Conservation (phyloP, 768 basidiomycete species). For the Lactifluus rugatus region DNA sequence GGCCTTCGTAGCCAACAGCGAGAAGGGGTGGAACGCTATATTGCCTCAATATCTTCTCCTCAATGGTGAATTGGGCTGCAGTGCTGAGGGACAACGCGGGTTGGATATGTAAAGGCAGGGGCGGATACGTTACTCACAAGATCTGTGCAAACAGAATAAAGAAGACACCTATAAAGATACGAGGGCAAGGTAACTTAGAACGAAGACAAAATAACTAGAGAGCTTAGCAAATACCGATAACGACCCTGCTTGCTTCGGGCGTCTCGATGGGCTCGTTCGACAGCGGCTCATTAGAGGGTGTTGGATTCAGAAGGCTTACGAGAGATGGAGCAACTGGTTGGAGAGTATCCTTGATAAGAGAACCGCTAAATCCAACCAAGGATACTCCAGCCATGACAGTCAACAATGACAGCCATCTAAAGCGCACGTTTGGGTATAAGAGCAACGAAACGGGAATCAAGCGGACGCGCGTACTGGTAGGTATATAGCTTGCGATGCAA, state of each 20-base stretch:
- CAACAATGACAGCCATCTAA: conserved; percentile 81
- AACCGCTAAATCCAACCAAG: conserved; percentile 83
- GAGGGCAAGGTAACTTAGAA: conserved; percentile 20
- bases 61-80: conserved; percentile 87
- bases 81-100: conserved; percentile 40
- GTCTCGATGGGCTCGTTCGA: conserved; percentile 41
- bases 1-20: conserved; percentile 90
- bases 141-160: conserved; percentile 91
- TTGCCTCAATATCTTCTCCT: conserved; percentile 90
- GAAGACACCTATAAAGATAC: conserved; percentile 54
- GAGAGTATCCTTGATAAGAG: conserved; percentile 68
- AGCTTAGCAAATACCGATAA: conserved; percentile 48
- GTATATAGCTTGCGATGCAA: conserved; percentile 75
- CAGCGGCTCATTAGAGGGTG: conserved; percentile 25
- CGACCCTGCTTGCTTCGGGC: conserved; percentile 57
- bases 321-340: conserved; percentile 35
- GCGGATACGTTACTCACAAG: conserved; percentile 49
- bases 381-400: conserved; percentile 81
- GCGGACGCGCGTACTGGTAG: conserved; percentile 55
- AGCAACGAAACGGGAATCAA: neutral
- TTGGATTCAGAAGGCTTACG: conserved; percentile 21
- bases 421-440: conserved; percentile 6
- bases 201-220: conserved; percentile 15
- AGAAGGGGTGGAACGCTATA: conserved; percentile 83
- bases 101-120: conserved; percentile 9